Conservation (phyloP, 306 rosid genomes). For the Lablab purpureus region DNA sequence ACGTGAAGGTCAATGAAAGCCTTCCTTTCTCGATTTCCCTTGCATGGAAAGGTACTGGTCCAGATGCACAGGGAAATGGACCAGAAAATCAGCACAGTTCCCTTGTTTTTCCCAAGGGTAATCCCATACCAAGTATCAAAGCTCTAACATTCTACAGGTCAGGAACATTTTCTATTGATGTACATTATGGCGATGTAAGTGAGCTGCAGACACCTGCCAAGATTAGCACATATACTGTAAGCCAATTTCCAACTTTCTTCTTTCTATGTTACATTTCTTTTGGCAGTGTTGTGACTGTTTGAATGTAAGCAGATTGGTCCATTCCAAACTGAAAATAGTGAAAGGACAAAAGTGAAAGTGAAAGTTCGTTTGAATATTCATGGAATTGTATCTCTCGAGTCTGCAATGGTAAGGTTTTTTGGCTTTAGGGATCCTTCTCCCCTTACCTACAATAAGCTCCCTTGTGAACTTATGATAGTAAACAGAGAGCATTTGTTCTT, state of each 20-base stretch:
- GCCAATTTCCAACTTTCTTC: slow-evolving; percentile 14
- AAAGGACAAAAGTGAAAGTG: slow-evolving; percentile 77
- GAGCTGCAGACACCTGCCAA: slow-evolving; percentile 70
- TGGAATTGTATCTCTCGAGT: slow-evolving; percentile 80
- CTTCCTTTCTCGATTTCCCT: slow-evolving; percentile 80
- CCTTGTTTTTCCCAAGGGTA: slow-evolving; percentile 83
- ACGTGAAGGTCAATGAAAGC: slow-evolving; percentile 81
- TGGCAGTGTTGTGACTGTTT: slow-evolving; percentile 9
- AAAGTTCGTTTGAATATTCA: slow-evolving; percentile 85
- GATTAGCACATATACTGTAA: slow-evolving; percentile 87
- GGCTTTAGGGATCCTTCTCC: not conserved
- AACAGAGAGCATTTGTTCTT: not conserved
- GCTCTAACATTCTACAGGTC: slow-evolving; percentile 82
- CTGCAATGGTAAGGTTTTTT: slow-evolving; percentile 72
- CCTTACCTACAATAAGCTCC: not conserved
- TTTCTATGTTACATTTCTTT: not conserved
- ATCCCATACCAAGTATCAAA: slow-evolving; percentile 81
- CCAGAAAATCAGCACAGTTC: slow-evolving; percentile 66
- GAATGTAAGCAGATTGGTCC: slow-evolving; percentile 84
- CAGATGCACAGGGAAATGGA: slow-evolving; percentile 72
- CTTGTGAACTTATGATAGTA: slow-evolving; percentile 1
- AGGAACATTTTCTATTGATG: slow-evolving; percentile 84
- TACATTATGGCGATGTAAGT: slow-evolving; percentile 64
- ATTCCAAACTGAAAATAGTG: slow-evolving; percentile 67
- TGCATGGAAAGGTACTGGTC: slow-evolving; percentile 86